Evolutionary conservation across 345 rosid species (phyloP).

Genomic region (Linum usitatissimum): DNA sequence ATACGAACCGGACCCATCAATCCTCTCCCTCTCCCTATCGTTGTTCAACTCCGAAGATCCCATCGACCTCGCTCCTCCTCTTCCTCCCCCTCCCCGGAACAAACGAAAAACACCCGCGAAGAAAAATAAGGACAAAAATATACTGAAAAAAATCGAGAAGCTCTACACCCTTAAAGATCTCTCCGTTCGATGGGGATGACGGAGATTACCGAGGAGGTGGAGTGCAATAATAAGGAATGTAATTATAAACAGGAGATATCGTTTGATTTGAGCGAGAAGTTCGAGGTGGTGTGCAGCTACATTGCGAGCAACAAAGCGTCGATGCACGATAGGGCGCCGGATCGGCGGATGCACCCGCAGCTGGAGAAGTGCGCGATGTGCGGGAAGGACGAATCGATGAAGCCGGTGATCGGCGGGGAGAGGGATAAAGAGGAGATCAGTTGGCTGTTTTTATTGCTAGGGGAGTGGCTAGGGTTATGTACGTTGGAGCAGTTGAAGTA

Average conservation of each 20-base stretch:
- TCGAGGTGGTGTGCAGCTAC: conserved; percentile 28
- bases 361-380: conserved; percentile 38
- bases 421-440: conserved; percentile 39
- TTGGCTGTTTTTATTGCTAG: conserved; percentile 81
- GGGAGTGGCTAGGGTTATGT: conserved; percentile 56
- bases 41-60: too few species aligned
- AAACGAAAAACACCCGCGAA: too few species aligned
- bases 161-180: conserved; percentile 30
- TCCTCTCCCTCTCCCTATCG: too few species aligned
- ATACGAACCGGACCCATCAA: too few species aligned
- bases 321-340: conserved; percentile 67
- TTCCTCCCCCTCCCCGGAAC: too few species aligned
- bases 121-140: too few species aligned
- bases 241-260: conserved; percentile 33
- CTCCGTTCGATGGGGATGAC: conserved; percentile 28
- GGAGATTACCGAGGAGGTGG: conserved; percentile 37
- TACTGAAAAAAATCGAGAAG: too few species aligned
- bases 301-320: conserved; percentile 16
- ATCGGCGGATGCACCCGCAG: conserved; percentile 42
- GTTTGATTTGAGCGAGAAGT: conserved; percentile 44
- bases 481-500: conserved; percentile 70
- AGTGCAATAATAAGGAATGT: conserved; percentile 46
- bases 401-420: conserved; percentile 41
- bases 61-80: too few species aligned
- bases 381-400: conserved; percentile 38